phyloP scores from a whole-genome alignment of 768 basidiomycete species.

The Hortiboletus campestris region DNA sequence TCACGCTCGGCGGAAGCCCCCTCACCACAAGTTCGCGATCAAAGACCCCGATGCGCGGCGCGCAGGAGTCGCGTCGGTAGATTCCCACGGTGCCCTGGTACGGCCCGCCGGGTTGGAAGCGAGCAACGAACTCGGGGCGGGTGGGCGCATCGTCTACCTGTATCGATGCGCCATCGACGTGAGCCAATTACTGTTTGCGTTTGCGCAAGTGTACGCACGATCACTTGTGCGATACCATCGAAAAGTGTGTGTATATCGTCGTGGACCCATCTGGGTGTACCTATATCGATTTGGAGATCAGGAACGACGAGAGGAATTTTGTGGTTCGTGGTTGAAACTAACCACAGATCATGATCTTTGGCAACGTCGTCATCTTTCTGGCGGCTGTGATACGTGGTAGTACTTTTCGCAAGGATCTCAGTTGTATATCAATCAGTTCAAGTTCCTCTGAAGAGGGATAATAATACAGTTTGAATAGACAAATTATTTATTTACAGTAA shows the following conservation, averaged over 20 bases:
- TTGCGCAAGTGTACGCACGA: conserved; percentile 46
- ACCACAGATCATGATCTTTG: conserved; percentile 34
- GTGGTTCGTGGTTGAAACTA: neutral
- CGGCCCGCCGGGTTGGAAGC: conserved; percentile 43
- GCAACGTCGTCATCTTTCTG: conserved; percentile 8
- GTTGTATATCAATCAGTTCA: neutral
- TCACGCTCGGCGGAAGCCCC: conserved; percentile 59
- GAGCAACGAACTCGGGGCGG: conserved; percentile 45
- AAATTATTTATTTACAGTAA: no score
- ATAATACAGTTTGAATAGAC: neutral
- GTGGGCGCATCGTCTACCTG: conserved; percentile 36
- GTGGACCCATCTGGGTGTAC: conserved; percentile 72
- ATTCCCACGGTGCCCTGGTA: conserved; percentile 50
- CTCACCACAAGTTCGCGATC: conserved; percentile 57
- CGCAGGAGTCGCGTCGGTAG: conserved; percentile 48
- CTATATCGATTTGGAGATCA: conserved; percentile 34
- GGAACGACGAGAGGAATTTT: neutral
- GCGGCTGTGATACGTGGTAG: neutral
- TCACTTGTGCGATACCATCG: conserved; percentile 64
- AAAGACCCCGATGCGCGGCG: conserved; percentile 45
- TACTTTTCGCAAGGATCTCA: neutral
- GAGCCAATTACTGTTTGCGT: no score
- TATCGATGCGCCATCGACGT: neutral
- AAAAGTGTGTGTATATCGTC: conserved; percentile 65
- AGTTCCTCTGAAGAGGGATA: neutral